Base-by-base conservation (phyloP, 306 rosid species). In the Begonia loranthoides region DNA sequence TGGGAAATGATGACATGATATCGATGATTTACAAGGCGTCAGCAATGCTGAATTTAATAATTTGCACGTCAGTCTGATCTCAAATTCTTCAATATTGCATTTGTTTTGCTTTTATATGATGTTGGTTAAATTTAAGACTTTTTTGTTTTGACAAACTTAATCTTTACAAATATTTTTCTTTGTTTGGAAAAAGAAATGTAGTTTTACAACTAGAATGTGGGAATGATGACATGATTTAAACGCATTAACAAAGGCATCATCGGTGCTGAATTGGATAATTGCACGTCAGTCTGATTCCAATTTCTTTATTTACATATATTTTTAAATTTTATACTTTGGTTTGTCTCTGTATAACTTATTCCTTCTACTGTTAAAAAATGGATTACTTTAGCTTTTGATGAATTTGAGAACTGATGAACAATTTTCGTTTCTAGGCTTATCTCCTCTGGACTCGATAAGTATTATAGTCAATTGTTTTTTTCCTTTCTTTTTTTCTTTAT, bases 281-380 rank as follows among this genome's bases (percentile, higher is more conserved):
- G 75, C 67, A 58, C 62, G 62, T 64, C 76, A 72, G 68, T 72
- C 72, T 69, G 65, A 56, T 61, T 54, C 62, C 54, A 24, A 53
- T 8, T 38, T 46, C 4, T 52, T 8, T 5, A 12, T 63, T 50
- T 9, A 28, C 36, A 7, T 28, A 28, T 28, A 3, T 3, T 28
- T 28, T 28, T 19, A 19, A 19, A 19, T 28, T 28, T 28, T 28
- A 28, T 28, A 28, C 36, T 2, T 28, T 28, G 9, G 36, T 28
- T 28, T 28, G 36, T 28, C 36, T 3, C 5, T 28, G 36, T 28
- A 28, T 28, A 28, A 28, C 36, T 28, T 28, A 28, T 28, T 28
- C 0, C 5, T 19, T 41, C 45, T 5, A 10, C 10, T 41, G 45
- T 1, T 12, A 9, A 41, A 39, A 41, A 41, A 41, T 41, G 45